Base-by-base conservation (phyloP, 2,329 filamentous ascomycete genomes). In the Tolypocladium inflatum region DNA sequence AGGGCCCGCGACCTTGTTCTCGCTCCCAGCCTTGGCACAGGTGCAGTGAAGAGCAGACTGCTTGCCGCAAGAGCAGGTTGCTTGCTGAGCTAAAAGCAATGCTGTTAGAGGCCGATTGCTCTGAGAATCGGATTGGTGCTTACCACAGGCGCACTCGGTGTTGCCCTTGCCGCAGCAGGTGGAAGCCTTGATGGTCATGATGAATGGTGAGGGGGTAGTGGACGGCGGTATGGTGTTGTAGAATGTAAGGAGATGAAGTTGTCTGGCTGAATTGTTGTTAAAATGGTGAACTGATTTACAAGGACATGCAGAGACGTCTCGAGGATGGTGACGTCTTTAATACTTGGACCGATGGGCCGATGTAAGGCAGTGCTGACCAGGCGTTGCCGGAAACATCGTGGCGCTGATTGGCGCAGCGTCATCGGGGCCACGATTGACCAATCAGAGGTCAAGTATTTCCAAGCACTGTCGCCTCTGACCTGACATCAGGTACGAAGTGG, bases 1-100 rank as follows among this genome's bases (percentile, higher is more conserved):
- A 43, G 89, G 80, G 8, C 90, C 90, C 8, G 78, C 73, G 58
- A 90, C 71, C 45, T 76, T 76, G 80, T 97, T 97, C 80, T 97
- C 92, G 19, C 78, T 74, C 4, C 80, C 63, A 4, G 91, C 82
- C 74, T 90, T 92, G 67, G 84, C 84, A 78, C 93, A 97, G 62
- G 80, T 88, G 83, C 93, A 97, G 72, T 92, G 81, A 54, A 96
- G 84, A 55, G 93, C 93, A 4, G 86, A 84, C 71, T 94, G 83
- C 79, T 96, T 86, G 70, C 93, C 93, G 73, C 93, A 97, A 19
- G 90, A 95, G 84, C 91, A 96, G 60, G 80, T 87, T 10, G 85
- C 85, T 73, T 87, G 80, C 66, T 83, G 73, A 65, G 84, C 84
- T 84, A 64, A 51, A 37, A 13, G 17, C 5, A 37, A 13, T 35